These are phyloP conservation scores for Helichrysum umbraculigerum DNA, from an alignment of 129 eudicot species.

Conservation along the genomic window DNA sequence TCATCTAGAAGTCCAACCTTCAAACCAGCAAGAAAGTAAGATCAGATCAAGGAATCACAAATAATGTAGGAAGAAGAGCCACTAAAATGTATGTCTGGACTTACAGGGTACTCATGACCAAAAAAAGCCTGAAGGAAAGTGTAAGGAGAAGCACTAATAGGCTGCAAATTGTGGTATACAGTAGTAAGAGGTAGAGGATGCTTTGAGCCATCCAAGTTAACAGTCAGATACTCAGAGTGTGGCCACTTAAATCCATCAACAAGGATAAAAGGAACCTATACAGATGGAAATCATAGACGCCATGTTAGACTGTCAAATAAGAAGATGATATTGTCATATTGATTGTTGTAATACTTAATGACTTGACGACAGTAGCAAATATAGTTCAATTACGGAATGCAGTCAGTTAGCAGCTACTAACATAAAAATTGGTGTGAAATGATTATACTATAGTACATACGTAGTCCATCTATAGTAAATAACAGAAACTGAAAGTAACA, in stretches of 20 bases:
- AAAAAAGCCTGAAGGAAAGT: slow-evolving; percentile 86
- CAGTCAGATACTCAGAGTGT: slow-evolving; percentile 58
- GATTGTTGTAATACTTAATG: not conserved
- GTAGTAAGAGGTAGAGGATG: slow-evolving; percentile 85
- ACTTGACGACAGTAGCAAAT: not conserved
- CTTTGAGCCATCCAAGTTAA: slow-evolving; percentile 86
- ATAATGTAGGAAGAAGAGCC: slow-evolving; percentile 3
- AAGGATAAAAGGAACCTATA: slow-evolving; percentile 84
- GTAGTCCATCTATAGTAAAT: not conserved
- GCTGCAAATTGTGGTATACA: slow-evolving; percentile 85
- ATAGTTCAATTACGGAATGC: not conserved
- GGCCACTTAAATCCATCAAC: slow-evolving; percentile 74
- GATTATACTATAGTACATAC: no score
- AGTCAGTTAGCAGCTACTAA: not conserved
- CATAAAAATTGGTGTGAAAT: not conserved
- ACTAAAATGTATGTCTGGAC: slow-evolving; percentile 25
- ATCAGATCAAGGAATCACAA: slow-evolving; percentile 13
- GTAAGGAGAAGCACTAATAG: slow-evolving; percentile 77
- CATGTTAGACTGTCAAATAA: slow-evolving; percentile 5
- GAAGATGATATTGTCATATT: not conserved
- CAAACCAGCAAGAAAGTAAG: slow-evolving; percentile 18
- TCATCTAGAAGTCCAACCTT: slow-evolving; percentile 85
- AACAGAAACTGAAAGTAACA: slow-evolving; percentile 7
- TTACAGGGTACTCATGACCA: slow-evolving; percentile 84
- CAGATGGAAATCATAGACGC: slow-evolving; percentile 15